Evolutionary conservation across 1,284 basidiomycete species (phyloP).

Genomic region (Austropuccinia psidii): DNA sequence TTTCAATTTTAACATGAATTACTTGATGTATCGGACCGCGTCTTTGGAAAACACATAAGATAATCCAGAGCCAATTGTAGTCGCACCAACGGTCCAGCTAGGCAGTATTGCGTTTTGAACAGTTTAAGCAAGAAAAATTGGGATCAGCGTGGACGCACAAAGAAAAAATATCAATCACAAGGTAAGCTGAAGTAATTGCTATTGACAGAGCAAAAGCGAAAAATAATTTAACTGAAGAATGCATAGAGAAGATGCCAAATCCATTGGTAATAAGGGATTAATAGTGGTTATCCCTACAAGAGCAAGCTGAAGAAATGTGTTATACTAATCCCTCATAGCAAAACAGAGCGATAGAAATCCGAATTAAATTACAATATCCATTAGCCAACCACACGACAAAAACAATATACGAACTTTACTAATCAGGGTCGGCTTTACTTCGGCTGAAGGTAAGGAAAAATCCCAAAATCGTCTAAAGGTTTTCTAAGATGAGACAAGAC

Average conservation of each 20-base stretch:
- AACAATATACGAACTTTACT: constrained; percentile 62
- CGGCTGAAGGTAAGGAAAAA: constrained; percentile 84
- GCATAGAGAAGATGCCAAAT: constrained; percentile 56
- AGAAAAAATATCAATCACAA: background rate
- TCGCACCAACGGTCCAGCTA: constrained; percentile 75
- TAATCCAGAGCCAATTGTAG: constrained; percentile 84
- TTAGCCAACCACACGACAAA: too few relatives aligned
- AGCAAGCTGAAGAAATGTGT: constrained; percentile 82
- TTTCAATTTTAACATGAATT: too few relatives aligned
- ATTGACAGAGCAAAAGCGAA: background rate
- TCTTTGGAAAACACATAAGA: constrained; percentile 73
- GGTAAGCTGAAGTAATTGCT: background rate
- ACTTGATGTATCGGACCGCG: constrained; percentile 54
- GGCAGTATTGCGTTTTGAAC: constrained; percentile 44
- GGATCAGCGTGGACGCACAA: background rate
- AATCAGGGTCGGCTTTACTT: constrained; percentile 79
- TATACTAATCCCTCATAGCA: too few relatives aligned
- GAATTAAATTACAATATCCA: background rate
- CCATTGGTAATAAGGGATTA: constrained; percentile 65
- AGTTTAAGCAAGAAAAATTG: constrained; percentile 12
- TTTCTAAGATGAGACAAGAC: constrained; percentile 67
- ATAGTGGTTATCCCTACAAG: constrained; percentile 83
- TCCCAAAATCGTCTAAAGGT: constrained; percentile 89
- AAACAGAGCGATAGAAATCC: too few relatives aligned
- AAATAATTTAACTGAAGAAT: constrained; percentile 54